Conservation (phyloP, 108 stramenopile species). For the Skeletonema potamos region DNA sequence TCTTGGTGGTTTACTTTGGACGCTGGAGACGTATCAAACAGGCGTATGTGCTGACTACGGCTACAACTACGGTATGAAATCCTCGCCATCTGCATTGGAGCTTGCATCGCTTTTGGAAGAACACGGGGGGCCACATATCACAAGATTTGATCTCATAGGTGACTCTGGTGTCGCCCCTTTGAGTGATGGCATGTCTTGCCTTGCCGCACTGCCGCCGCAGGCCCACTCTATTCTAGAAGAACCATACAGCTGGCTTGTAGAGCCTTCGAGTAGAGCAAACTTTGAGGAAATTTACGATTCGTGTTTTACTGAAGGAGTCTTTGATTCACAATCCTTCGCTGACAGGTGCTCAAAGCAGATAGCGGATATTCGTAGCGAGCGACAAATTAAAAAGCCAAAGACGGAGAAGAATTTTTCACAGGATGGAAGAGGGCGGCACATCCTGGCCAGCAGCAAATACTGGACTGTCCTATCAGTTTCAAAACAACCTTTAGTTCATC, state of each 20-base stretch:
- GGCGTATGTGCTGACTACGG: slow-evolving; percentile 71
- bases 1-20: slow-evolving; percentile 84
- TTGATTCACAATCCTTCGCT: slow-evolving; percentile 61
- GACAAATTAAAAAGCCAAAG: background rate
- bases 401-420: background rate
- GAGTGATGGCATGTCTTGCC: slow-evolving; percentile 65
- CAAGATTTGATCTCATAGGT: slow-evolving; percentile 28
- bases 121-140: slow-evolving; percentile 7
- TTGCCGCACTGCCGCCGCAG: slow-evolving; percentile 77
- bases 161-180: slow-evolving; percentile 46
- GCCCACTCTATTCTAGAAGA: slow-evolving; percentile 64
- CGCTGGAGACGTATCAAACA: slow-evolving; percentile 79
- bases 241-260: slow-evolving; percentile 60
- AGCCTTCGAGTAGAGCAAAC: slow-evolving; percentile 22
- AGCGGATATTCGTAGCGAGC: background rate
- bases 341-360: slow-evolving; percentile 39
- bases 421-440: slow-evolving; percentile 29
- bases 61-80: slow-evolving; percentile 73
- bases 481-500: slow-evolving; percentile 26
- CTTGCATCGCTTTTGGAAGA: slow-evolving; percentile 26
- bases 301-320: slow-evolving; percentile 61
- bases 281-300: slow-evolving; percentile 66
- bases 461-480: slow-evolving; percentile 67
- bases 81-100: slow-evolving; percentile 55
- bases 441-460: slow-evolving; percentile 47